These are phyloP conservation scores for Ceraceosorus bombacis DNA, from an alignment of 1,284 basidiomycete species.

Conservation along the genomic window DNA sequence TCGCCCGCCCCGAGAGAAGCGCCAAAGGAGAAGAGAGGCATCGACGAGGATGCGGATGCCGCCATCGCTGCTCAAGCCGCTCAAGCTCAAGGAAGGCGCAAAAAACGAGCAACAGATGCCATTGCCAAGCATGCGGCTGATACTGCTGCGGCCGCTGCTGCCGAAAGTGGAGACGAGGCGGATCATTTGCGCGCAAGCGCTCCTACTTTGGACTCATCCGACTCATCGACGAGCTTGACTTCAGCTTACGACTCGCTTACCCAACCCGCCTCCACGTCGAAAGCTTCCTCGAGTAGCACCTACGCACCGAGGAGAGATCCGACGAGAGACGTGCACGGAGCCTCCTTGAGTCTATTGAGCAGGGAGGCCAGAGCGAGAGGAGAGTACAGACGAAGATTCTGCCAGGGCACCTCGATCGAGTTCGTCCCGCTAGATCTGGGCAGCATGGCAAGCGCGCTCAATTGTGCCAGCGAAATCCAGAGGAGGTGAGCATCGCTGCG, in stretches of 20 bases:
- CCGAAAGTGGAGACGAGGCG: background rate
- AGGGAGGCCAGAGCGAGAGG: conserved; percentile 34
- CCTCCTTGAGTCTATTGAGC: conserved; percentile 19
- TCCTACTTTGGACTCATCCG: too few relatives aligned
- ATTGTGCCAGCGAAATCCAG: conserved; percentile 34
- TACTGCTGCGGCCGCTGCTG: conserved; percentile 6
- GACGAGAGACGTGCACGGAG: conserved; percentile 13
- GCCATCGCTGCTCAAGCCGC: conserved; percentile 26
- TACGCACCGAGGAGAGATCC: background rate
- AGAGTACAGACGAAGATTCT: conserved; percentile 36
- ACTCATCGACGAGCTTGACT: too few relatives aligned
- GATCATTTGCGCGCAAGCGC: too few relatives aligned
- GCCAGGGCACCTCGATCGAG: conserved; percentile 40
- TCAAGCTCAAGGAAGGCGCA: conserved; percentile 22
- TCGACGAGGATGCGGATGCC: conserved; percentile 33
- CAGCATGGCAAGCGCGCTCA: conserved; percentile 41
- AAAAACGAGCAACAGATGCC: conserved; percentile 22
- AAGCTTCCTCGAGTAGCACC: background rate
- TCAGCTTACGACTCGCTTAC: too few relatives aligned
- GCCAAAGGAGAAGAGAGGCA: background rate
- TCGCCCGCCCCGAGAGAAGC: conserved; percentile 2
- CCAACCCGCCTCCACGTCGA: too few relatives aligned
- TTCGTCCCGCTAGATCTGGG: conserved; percentile 45
- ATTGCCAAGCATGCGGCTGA: conserved; percentile 13
- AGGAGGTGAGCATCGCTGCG: conserved; percentile 12